Base-by-base conservation (phyloP, 1,139 yeast species). In the Scheffersomyces insectosa region DNA sequence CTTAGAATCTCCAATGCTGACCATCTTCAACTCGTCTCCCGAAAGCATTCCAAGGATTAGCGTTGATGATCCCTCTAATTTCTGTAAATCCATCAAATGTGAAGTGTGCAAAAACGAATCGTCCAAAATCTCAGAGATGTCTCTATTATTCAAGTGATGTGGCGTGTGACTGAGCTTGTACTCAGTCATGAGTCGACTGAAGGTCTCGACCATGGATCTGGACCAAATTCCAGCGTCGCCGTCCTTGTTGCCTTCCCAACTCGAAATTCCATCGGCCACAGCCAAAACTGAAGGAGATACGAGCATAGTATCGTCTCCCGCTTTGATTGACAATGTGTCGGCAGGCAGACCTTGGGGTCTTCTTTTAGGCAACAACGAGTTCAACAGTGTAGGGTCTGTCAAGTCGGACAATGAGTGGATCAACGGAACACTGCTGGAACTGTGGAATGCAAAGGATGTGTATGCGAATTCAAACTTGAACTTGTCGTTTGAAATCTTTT, bases 291-390 rank as follows among this genome's bases (percentile, higher is more conserved):
- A 70, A 1, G 83, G 80, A 3, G 83, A 76, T 3, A 78, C 78
- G 38, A 80, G 62, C 79, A 79, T 77, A n/a, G 85, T 82, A 55
- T 80, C 85, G 49, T 80, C 85, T 1, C 85, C 85, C 9, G 80
- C 80, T 49, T 75, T 75, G 36, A 79, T 69, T 9, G 80, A 74
- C 5, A 79, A 59, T 0, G 84, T 79, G 48, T 78, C 83, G 20
- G 67, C 68, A 0, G 82, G 82, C 9, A 80, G 75, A 1, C 82
- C 82, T 34, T 70, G 74, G 0, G 82, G 77, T 47, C 83, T 57
- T 57, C 83, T 64, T 50, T 77, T 64, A 3, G 83, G 83, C 33
- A 79, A 58, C 38, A 78, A 65, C 3, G 79, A 60, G 42, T 70
- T 73, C 39, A 74, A 63, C 49, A 67, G 75, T 0, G 82, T 62